phyloP scores from a whole-genome alignment of 179 eudicot species.

The Gypsophila paniculata region DNA sequence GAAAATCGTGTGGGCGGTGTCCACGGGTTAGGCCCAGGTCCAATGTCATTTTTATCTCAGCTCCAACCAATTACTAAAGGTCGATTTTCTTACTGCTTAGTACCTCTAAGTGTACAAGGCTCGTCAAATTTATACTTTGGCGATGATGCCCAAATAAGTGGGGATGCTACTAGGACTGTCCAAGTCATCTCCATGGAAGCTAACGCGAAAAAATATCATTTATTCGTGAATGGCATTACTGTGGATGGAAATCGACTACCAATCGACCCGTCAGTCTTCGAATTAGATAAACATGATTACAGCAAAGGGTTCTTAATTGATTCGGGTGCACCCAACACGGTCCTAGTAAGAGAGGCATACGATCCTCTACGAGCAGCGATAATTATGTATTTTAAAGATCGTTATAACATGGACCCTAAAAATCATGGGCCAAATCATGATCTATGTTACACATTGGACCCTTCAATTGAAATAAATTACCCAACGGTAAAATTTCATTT shows the following conservation, averaged over 20 bases:
- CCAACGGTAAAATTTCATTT: conserved; percentile 13
- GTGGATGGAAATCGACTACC: conserved; percentile 14
- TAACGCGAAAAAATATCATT: conserved; percentile 13
- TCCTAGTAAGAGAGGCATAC: not conserved
- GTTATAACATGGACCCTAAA: not conserved
- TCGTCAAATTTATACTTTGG: conserved; percentile 15
- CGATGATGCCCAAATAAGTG: conserved; percentile 12
- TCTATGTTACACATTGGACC: conserved; percentile 14
- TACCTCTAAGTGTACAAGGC: not conserved
- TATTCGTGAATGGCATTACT: conserved; percentile 17
- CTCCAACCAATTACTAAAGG: conserved; percentile 7
- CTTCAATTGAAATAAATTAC: not conserved
- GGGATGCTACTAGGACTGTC: conserved; percentile 4
- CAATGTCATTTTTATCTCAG: conserved; percentile 19
- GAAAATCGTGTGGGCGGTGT: conserved; percentile 13
- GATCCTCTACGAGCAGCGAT: not conserved
- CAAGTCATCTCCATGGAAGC: not conserved
- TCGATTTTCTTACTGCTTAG: conserved; percentile 21
- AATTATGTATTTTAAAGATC: not conserved
- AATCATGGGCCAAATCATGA: not conserved
- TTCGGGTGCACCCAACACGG: conserved; percentile 13
- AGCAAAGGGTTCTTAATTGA: conserved; percentile 15
- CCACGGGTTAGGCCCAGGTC: conserved; percentile 8
- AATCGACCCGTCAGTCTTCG: conserved; percentile 6
- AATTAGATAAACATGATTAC: not conserved